These are phyloP conservation scores for Coemansia sp. DNA, from an alignment of 192 early-diverging fungal genomes.

Conservation along the genomic window DNA sequence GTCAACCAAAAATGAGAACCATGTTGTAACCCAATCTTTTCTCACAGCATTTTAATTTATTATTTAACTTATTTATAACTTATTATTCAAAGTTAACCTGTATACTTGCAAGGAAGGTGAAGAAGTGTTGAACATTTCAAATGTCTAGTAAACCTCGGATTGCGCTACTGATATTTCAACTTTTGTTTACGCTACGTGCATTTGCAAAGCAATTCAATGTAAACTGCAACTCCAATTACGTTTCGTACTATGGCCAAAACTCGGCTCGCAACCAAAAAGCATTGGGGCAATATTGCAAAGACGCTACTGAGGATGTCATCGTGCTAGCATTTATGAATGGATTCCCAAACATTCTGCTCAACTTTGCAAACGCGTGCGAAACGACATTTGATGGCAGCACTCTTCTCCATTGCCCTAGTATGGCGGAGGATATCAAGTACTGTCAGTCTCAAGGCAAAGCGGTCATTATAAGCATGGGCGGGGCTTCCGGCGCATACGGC, in stretches of 20 bases:
- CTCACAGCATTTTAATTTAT: not conserved
- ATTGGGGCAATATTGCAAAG: constrained; percentile 60
- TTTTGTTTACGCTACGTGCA: not conserved
- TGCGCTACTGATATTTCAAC: not conserved
- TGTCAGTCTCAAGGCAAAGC: constrained; percentile 68
- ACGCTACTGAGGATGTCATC: constrained; percentile 61
- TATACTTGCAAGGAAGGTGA: not conserved
- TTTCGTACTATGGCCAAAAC: constrained; percentile 54
- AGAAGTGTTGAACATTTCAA: not conserved
- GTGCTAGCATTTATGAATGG: constrained; percentile 63
- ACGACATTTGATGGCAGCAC: constrained; percentile 57
- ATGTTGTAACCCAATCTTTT: not conserved
- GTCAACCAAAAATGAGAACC: not conserved
- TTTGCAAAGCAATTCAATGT: constrained; percentile 29
- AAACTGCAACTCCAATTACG: constrained; percentile 49
- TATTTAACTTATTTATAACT: constrained; percentile 5
- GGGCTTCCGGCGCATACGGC: constrained; percentile 60
- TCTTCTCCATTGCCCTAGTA: constrained; percentile 58
- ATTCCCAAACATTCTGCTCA: constrained; percentile 58
- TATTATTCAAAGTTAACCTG: not conserved
- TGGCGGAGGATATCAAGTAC: constrained; percentile 62
- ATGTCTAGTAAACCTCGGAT: not conserved
- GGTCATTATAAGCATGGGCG: constrained; percentile 66
- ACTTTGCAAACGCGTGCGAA: constrained; percentile 64
- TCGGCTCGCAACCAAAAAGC: constrained; percentile 47